Evolutionary conservation across 169 alveolate genomes (phyloP).

Genomic region (Perkinsus chesapeaki): DNA sequence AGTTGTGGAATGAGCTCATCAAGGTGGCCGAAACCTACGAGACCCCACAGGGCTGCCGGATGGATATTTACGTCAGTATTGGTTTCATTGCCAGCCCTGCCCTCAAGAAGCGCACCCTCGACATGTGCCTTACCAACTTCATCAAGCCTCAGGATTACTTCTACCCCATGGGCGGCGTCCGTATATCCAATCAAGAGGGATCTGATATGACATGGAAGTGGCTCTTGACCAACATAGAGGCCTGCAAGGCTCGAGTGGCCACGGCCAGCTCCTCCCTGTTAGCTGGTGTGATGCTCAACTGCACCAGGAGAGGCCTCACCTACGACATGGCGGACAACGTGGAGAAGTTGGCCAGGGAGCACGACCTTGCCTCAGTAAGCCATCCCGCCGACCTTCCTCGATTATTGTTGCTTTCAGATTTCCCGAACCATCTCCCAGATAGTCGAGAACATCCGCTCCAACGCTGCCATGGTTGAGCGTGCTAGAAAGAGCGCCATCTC

Average conservation of each 20-base stretch:
- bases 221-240: background rate
- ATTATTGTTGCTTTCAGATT: background rate
- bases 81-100: background rate
- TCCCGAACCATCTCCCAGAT: background rate
- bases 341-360: background rate
- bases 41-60: background rate
- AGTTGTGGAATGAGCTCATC: slow-evolving; percentile 1
- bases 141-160: background rate
- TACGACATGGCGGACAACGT: background rate
- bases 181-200: background rate
- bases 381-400: background rate
- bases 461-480: background rate
- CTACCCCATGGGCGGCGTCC: background rate
- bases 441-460: background rate
- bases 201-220: background rate
- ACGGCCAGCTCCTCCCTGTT: background rate
- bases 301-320: background rate
- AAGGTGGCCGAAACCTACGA: background rate
- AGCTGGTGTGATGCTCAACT: background rate
- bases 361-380: background rate
- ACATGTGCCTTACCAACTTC: slow-evolving; percentile 4
- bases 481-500: background rate
- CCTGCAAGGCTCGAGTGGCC: background rate
- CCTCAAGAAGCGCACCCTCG: background rate
- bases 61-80: background rate